Base-by-base conservation (phyloP, 1,284 basidiomycete species). In the Ceratobasidium sp. region DNA sequence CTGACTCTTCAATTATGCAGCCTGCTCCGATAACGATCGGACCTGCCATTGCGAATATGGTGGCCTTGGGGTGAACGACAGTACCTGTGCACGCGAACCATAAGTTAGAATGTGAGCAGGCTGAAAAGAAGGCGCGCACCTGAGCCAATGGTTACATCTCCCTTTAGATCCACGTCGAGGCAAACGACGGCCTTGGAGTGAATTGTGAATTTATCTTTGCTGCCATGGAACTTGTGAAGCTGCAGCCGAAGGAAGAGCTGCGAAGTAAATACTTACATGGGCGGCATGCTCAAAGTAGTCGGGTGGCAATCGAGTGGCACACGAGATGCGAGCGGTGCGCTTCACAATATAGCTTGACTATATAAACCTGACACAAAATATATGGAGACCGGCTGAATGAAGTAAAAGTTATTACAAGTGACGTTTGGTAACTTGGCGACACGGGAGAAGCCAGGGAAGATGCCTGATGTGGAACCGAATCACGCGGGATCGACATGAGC, bases 1-100 rank as follows among this genome's bases (percentile, higher is more conserved):
- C 92, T 8, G 87, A 87, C 81, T 98, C 97, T 79, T 98, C 97
- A 67, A 99, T 88, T 77, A 98, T 94, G 80, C 94, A 96, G 70
- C 91, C 88, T 28, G 88, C 85, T 8, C 95, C 97, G 58, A 98
- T 91, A 55, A 93, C 85, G 75, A 98, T 95, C 2, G 94, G 91
- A 0, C 93, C 95, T 5, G 89, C 89, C 52, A 94, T 88, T 7
- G 95, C 95, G 75, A 96, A 91, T 75, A 98, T 92, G 35, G 92
- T 93, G 0, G 93, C 94, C 79, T 94, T 94, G 0, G 97, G 96
- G 77, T 98, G 96, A n/a, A 99, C 88, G 61, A 98, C 90, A 1
- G 91, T 92, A 1, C 92, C 92, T 79, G 73, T 43, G 26, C 11
- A 59, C 30, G 23, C 21, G 28, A 32, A 11, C 23, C 16, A 28